phyloP scores from a whole-genome alignment of 768 basidiomycete genomes.

The Trametes maxima region DNA sequence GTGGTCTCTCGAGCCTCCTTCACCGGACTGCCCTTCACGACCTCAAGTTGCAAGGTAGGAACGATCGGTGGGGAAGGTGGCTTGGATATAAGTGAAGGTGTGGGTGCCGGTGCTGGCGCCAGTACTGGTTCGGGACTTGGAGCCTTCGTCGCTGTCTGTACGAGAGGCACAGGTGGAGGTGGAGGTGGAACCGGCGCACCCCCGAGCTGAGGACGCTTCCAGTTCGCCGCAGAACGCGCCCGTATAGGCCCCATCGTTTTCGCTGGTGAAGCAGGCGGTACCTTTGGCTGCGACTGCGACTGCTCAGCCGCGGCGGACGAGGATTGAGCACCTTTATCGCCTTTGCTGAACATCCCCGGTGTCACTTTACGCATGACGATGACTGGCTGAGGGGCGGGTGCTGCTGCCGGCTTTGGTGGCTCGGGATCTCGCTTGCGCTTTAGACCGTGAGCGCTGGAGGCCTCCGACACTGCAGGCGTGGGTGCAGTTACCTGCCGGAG shows the following conservation, averaged over 20 bases:
- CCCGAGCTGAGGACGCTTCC: conserved; percentile 30
- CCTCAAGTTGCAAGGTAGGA: neutral
- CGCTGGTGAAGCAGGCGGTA: neutral
- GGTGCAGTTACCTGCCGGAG: neutral
- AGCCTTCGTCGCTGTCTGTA: neutral
- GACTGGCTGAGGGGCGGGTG: conserved; percentile 32
- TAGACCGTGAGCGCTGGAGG: conserved; percentile 19
- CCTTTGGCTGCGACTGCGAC: neutral
- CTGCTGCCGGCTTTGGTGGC: conserved; percentile 26
- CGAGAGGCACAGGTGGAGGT: neutral
- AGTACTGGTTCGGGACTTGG: neutral
- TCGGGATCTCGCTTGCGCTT: conserved; percentile 37
- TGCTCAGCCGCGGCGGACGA: conserved; percentile 7
- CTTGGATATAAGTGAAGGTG: neutral
- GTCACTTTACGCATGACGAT: conserved; percentile 40
- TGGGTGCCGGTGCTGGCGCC: neutral
- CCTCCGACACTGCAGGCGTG: neutral
- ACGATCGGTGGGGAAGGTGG: too few relatives aligned
- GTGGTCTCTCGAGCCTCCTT: neutral
- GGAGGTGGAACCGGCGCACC: neutral
- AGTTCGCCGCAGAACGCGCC: conserved; percentile 44
- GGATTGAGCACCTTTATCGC: neutral
- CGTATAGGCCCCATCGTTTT: conserved; percentile 34
- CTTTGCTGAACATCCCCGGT: conserved; percentile 36
- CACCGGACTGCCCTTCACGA: neutral